Base-by-base conservation (phyloP, 2,329 filamentous ascomycete species). In the Arachnomyces sp. region DNA sequence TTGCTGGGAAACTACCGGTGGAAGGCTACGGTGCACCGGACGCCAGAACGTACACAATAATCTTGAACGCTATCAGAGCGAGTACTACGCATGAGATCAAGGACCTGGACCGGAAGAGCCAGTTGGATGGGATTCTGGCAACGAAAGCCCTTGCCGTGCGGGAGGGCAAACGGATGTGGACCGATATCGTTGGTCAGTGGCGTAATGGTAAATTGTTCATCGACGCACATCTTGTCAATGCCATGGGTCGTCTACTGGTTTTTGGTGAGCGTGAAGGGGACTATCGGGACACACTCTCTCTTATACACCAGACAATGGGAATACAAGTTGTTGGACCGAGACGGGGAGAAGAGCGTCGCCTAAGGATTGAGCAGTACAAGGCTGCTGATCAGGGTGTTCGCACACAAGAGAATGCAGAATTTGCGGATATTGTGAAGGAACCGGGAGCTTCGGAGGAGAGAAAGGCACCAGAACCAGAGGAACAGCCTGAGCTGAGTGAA, bases 231-330 rank as follows among this genome's bases (percentile, higher is more conserved):
- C 68, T 96, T 14, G 82, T 93, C 3, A 82, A 78, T 54, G 73
- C 84, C 21, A 94, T 96, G 85, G 87, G 82, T 4, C 74, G 81
- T 28, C 51, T 95, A 3, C 69, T 96, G n/a, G 65, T 88, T 15
- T 66, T 82, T 36, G 79, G 84, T 12, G 66, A 62, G 28, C 63
- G 72, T 8, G 68, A 75, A 13, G 62, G 70, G 36, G 81, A 92
- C 50, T 80, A 75, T 60, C 77, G 83, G 46, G 78, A 86, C 51
- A 69, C 95, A 2, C 72, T 95, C 15, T 76, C 77, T 30, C 68
- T 95, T 14, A 63, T 93, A n/a, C 74, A 87, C 49, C 82, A 95
- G 62, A 85, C 87, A 1, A 89, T 90, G 78, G 75, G 78, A 34
- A 74, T 95, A 31, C 77, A 82, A 4, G 55, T 64, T 25, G 28